phyloP scores from a whole-genome alignment of 2,329 filamentous ascomycete species.

The Ascochyta clinopodiicola region DNA sequence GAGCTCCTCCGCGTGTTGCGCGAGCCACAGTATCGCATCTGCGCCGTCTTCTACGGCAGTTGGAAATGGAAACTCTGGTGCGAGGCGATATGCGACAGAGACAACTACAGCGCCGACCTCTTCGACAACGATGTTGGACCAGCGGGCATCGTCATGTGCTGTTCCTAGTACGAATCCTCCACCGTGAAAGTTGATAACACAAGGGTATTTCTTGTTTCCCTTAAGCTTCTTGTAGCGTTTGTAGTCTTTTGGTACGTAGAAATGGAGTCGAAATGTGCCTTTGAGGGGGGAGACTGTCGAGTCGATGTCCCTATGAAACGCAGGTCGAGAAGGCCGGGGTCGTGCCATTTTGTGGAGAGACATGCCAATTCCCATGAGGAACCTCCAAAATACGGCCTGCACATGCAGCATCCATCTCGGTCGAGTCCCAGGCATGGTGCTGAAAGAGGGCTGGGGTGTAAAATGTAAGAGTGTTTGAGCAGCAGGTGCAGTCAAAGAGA shows the following conservation, averaged over 20 bases:
- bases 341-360: conserved; percentile 67
- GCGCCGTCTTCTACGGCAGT: conserved; percentile 69
- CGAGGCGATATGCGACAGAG: conserved; percentile 66
- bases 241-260: conserved; percentile 65
- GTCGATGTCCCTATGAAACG: conserved; percentile 64
- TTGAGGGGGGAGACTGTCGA: conserved; percentile 55
- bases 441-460: neutral
- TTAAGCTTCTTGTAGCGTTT: conserved; percentile 50
- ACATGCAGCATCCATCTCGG: conserved; percentile 67
- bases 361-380: conserved; percentile 73
- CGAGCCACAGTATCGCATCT: conserved; percentile 65
- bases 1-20: conserved; percentile 62
- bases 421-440: conserved; percentile 39
- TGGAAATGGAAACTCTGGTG: conserved; percentile 68
- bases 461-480: neutral
- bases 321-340: conserved; percentile 65
- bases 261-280: conserved; percentile 61
- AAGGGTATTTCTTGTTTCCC: conserved; percentile 58
- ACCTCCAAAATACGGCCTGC: conserved; percentile 71
- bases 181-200: conserved; percentile 69
- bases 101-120: conserved; percentile 65
- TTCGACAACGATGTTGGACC: conserved; percentile 63
- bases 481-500: conserved; percentile 9
- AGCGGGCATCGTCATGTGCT: conserved; percentile 66
- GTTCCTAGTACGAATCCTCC: conserved; percentile 68